Evolutionary conservation across 441 rosid species (phyloP).

Genomic region (Croton setiger): DNA sequence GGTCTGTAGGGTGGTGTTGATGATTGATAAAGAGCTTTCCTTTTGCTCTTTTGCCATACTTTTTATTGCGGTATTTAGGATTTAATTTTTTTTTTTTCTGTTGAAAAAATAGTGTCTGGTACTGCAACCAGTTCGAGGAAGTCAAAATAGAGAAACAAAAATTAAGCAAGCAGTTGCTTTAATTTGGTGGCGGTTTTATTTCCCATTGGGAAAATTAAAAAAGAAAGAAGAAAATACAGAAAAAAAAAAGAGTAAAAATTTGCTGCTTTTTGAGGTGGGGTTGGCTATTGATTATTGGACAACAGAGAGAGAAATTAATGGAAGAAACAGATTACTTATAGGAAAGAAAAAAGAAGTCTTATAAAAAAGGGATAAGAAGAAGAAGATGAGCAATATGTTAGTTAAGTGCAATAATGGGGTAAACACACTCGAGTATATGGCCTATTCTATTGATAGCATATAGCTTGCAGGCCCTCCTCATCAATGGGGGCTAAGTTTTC

Average conservation of each 20-base stretch:
- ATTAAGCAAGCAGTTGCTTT: slow-evolving; percentile 15
- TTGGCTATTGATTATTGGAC: slow-evolving; percentile 8
- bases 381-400: neutral
- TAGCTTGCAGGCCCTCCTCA: slow-evolving; percentile 8
- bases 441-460: neutral
- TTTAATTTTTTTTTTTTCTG: slow-evolving; percentile 4
- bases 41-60: slow-evolving; percentile 32
- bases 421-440: neutral
- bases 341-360: neutral
- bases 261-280: slow-evolving; percentile 30
- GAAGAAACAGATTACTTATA: too few relatives aligned
- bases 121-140: slow-evolving; percentile 1
- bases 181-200: slow-evolving; percentile 6
- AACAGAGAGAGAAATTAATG: neutral
- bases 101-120: slow-evolving; percentile 9
- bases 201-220: neutral
- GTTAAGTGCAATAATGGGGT: slow-evolving; percentile 7
- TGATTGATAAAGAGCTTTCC: slow-evolving; percentile 31
- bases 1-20: slow-evolving; percentile 24
- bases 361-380: neutral
- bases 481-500: neutral
- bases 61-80: neutral
- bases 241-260: neutral
- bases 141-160: slow-evolving; percentile 19
- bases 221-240: neutral